phyloP scores from a whole-genome alignment of 345 rosid genomes.

The Euphorbia tirucalli region DNA sequence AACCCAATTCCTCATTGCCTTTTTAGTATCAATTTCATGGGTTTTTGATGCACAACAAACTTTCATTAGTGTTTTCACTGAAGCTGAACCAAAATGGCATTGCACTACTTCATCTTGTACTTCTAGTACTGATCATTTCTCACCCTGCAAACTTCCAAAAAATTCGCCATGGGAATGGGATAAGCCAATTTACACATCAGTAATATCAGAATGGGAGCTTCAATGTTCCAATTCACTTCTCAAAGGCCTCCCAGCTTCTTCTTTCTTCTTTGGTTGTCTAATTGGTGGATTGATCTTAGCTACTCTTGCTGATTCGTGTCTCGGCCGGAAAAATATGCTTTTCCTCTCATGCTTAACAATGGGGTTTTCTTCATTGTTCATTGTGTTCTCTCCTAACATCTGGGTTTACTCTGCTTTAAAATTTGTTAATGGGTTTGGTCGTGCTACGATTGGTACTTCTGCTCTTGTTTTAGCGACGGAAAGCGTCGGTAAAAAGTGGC shows the following conservation, averaged over 20 bases:
- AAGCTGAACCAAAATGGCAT: slow-evolving; percentile 26
- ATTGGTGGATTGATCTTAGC: slow-evolving; percentile 17
- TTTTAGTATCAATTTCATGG: slow-evolving; percentile 18
- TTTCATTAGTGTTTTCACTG: slow-evolving; percentile 24
- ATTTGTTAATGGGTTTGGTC: slow-evolving; percentile 22
- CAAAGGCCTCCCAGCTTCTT: slow-evolving; percentile 26
- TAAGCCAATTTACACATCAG: not conserved
- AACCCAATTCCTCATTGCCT: slow-evolving; percentile 14
- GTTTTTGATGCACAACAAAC: slow-evolving; percentile 27
- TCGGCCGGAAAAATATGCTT: slow-evolving; percentile 26
- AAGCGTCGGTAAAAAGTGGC: slow-evolving; percentile 20
- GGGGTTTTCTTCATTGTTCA: slow-evolving; percentile 18
- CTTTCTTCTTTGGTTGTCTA: slow-evolving; percentile 26
- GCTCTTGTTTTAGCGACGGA: slow-evolving; percentile 26
- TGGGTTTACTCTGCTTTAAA: slow-evolving; percentile 22
- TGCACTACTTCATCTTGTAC: not conserved
- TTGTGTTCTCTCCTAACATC: slow-evolving; percentile 14
- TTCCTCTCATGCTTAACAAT: slow-evolving; percentile 16
- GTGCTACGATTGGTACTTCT: slow-evolving; percentile 23
- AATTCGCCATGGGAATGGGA: slow-evolving; percentile 14
- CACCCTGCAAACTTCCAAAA: slow-evolving; percentile 4
- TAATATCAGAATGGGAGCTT: slow-evolving; percentile 22
- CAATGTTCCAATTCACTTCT: slow-evolving; percentile 19
- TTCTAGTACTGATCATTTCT: not conserved
- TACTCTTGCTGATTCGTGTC: slow-evolving; percentile 21